Evolutionary conservation across 768 basidiomycete genomes (phyloP), one percentile per base, ranked within the genome.

Genomic region (Boletales sp.): DNA sequence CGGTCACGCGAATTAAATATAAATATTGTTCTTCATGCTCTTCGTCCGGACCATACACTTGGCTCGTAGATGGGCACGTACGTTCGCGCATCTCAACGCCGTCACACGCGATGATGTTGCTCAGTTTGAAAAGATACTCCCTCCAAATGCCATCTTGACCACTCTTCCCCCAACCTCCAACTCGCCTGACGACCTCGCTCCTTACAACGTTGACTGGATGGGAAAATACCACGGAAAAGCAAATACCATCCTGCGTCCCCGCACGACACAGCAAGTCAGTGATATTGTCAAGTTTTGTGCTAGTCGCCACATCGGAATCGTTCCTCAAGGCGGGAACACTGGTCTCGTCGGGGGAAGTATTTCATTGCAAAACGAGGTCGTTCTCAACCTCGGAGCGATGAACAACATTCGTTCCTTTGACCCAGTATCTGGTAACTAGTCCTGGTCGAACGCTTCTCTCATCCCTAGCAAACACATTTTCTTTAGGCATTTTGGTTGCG

Each of bases 271-370:
- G 53, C 84, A 99, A 71, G 93, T 98, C 64, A 87, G 86, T 67
- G 74, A 87, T 57, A 87, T 97, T 47, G 75, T 98, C 63, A 86
- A 84, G 64, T 90, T 85, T 75, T 98, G 97, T 69, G 82, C 86
- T 58, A 75, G 85, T 47, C 78, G 82, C 49, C 77, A 80, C 47
- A 87, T 99, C 37, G 86, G 85, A n/a, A 80, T 98, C 47, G 94
- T 97, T 2, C 97, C 97, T 2, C 97, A 99, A 68, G 95, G 97
- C 41, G 97, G 97, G 40, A 99, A 99, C 72, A 99, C 97, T 0
- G 97, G 97, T 14, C 80, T 99, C 12, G 97, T 99, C 34, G 97
- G 94, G 48, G 97, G 97, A 34, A 84, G 94, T 54, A 88, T 95
- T 11, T 95, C 97, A 0, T 65, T 93, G 35, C 74, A 82, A 57